Conservation (phyloP, 2,329 filamentous ascomycete species). For the Xylaria sp. region DNA sequence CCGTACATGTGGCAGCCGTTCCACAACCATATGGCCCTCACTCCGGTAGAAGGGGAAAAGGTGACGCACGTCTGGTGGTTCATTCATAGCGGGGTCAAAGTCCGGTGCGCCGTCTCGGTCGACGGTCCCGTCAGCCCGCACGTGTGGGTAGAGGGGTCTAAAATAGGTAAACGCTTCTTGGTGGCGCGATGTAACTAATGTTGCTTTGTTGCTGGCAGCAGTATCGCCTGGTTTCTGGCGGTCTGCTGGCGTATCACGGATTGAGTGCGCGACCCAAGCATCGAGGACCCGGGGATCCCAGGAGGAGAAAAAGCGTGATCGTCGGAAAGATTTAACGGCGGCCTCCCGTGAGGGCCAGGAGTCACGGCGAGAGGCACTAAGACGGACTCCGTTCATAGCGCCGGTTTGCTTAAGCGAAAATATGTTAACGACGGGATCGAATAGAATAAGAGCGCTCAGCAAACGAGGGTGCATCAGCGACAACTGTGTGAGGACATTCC, state of each 20-base stretch:
- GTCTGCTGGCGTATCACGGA: conserved; percentile 76
- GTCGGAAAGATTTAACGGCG: conserved; percentile 69
- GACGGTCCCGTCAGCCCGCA: conserved; percentile 49
- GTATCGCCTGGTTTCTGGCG: too few species aligned
- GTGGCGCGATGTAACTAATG: conserved; percentile 81
- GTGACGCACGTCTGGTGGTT: conserved; percentile 41
- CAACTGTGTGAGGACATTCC: conserved; percentile 72
- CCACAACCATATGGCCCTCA: conserved; percentile 63
- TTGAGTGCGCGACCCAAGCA: conserved; percentile 72
- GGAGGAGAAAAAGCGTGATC: conserved; percentile 74
- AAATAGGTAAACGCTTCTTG: conserved; percentile 85
- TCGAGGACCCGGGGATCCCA: conserved; percentile 86
- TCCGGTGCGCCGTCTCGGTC: conserved; percentile 48
- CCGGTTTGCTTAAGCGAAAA: too few species aligned
- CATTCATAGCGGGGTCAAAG: conserved; percentile 47
- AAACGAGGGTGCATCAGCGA: conserved; percentile 81
- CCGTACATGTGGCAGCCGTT: conserved; percentile 63
- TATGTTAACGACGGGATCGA: conserved; percentile 95
- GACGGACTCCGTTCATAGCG: conserved; percentile 49
- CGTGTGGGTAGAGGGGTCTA: conserved; percentile 60
- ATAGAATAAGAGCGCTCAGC: conserved; percentile 72
- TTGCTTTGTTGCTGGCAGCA: too few species aligned
- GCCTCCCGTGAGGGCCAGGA: conserved; percentile 77
- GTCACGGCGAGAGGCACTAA: conserved; percentile 77
- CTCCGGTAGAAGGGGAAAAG: conserved; percentile 69